A percentile compares a stretch with the other conserved stretches of the same genome.
Conservation (phyloP, 306 rosid genomes). For the Cyamopsis tetragonoloba region DNA sequence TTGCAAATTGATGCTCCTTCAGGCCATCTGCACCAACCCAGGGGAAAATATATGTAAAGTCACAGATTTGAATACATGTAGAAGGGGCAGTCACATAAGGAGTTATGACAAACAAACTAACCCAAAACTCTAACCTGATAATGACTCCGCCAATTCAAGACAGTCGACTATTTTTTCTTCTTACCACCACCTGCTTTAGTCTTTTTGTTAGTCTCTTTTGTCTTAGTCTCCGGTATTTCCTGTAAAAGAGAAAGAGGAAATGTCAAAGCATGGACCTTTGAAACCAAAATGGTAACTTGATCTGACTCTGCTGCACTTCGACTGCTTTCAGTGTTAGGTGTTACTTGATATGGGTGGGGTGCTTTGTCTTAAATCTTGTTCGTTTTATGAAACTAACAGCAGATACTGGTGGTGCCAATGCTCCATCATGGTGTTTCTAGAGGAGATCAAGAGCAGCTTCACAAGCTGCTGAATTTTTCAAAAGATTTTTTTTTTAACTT, state of each 20-base stretch:
- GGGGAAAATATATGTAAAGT: not conserved
- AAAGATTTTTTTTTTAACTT: no score
- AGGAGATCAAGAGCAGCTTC: not conserved
- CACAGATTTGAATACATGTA: not conserved
- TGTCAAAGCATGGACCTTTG: not conserved
- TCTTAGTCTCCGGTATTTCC: constrained; percentile 53
- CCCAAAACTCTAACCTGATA: constrained; percentile 34
- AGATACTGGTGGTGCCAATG: not conserved
- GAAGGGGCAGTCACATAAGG: not conserved
- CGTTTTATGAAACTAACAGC: not conserved
- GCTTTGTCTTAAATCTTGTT: not conserved
- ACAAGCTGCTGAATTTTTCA: not conserved
- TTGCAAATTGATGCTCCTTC: not conserved
- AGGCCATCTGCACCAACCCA: constrained; percentile 9
- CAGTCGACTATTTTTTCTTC: constrained; percentile 54
- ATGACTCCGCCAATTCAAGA: constrained; percentile 2
- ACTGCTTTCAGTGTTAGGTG: not conserved
- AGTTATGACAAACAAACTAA: not conserved
- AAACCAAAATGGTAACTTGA: not conserved
- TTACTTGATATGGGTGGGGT: no score
- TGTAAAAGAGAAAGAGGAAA: constrained; percentile 27
- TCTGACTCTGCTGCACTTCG: not conserved
- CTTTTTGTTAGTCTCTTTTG: constrained; percentile 54
- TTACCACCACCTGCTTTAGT: constrained; percentile 47
- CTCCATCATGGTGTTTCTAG: not conserved